Evolutionary conservation across 1,284 basidiomycete species (phyloP), one percentile per base, ranked within the genome.

Genomic region (Apiotrichum sp.): DNA sequence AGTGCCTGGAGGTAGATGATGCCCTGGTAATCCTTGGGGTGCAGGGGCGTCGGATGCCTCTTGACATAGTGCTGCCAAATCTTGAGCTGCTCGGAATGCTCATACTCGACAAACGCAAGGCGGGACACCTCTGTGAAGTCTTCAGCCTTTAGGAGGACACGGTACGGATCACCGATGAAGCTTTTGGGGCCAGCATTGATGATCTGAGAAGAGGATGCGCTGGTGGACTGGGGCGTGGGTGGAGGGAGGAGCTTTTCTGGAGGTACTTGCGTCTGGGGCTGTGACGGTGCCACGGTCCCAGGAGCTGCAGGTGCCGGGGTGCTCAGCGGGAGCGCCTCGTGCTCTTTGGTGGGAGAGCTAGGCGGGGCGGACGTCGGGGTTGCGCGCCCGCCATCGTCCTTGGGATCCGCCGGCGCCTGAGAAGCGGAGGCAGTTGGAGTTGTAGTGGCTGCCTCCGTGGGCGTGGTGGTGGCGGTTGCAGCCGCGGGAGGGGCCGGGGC

Each of bases 51-150:
- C 5, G 79, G 72, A 72, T 91, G 87, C 74, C 88, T 86, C 50
- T 86, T 82, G 11, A 89, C 77, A 68, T 95, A 95, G 86, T 89
- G 93, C 67, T 91, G 86, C 90, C 93, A 97, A 16, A 92, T 83
- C 47, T 86, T 85, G 42, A 88, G 82, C 62, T 90, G 86, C 65
- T 93, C 89, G 56, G 86, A 84, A 60, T 93, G 88, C 56, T 86
- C 84, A 78, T 85, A 86, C 69, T 87, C 85, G 36, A 88, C 78
- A 43, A 84, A 80, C 42, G 81, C 82, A 47, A 89, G 81, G 22
- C 80, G 81, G 66, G 88, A 89, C 70, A 89, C 85, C 34, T 85
- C 75, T 4, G 80, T 75, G 53, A 93, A 89, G 49, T 79, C 78
- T 40, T 77, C 72, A 0, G 74, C 75, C 48, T 67, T 70, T 22